These are phyloP conservation scores for Kwoniella sp. DNA, from an alignment of 768 basidiomycete genomes.

Conservation along the genomic window DNA sequence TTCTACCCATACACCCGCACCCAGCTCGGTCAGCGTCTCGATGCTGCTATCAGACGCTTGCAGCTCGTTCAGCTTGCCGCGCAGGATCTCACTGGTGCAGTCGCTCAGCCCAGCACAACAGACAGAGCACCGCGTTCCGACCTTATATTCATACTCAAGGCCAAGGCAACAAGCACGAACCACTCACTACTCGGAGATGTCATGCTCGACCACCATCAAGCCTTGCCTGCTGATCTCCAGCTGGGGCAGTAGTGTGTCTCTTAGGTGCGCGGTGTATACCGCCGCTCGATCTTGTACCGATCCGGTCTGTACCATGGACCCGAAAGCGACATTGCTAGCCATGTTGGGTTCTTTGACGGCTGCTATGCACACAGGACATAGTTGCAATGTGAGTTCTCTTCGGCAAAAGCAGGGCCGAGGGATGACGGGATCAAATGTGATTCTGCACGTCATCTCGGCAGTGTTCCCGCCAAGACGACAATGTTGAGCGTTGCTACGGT, in stretches of 20 bases:
- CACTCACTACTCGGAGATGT: constrained; percentile 32
- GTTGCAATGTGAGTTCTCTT: too few species aligned
- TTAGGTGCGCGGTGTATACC: constrained; percentile 19
- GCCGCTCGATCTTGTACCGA: neutral
- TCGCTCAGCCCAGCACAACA: neutral
- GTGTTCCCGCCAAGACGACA: too few species aligned
- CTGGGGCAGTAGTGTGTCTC: constrained; percentile 16
- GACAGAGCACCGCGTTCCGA: neutral
- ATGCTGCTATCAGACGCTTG: constrained; percentile 1
- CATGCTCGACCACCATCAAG: constrained; percentile 12
- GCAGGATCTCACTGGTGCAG: constrained; percentile 1
- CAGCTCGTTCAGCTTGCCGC: constrained; percentile 1
- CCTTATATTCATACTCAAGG: neutral
- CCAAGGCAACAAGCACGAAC: neutral
- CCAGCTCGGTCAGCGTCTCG: constrained; percentile 18
- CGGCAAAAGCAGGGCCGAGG: too few species aligned
- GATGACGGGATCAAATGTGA: neutral
- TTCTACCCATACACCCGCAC: constrained; percentile 22
- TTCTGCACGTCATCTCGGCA: neutral
- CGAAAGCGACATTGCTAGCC: too few species aligned
- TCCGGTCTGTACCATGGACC: too few species aligned
- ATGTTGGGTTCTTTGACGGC: too few species aligned
- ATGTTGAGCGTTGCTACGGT: too few species aligned
- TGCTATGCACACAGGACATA: too few species aligned
- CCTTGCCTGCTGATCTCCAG: constrained; percentile 7